These are phyloP conservation scores for Antitrichia curtipendula DNA, from an alignment of 225 moss, liverwort and hornwort species.

Conservation along the genomic window DNA sequence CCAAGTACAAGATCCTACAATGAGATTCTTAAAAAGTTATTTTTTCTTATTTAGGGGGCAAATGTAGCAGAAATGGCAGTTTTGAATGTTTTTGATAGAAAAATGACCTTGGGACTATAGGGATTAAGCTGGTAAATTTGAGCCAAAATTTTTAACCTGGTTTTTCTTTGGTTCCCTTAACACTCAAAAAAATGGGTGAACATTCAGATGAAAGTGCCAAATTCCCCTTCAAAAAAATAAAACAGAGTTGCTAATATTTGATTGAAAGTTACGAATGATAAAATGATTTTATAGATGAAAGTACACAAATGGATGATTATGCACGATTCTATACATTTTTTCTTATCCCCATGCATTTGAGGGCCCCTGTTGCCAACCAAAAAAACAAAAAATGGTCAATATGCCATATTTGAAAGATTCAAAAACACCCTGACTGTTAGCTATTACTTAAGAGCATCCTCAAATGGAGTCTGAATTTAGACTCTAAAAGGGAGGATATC, in stretches of 20 bases:
- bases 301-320: not conserved
- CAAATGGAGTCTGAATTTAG: not conserved
- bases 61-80: too few species aligned
- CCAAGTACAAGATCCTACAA: too few species aligned
- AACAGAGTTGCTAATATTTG: not conserved
- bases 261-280: too few species aligned
- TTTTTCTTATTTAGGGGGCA: too few species aligned
- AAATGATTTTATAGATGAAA: not conserved
- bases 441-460: accelerated
- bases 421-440: not conserved
- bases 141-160: accelerated
- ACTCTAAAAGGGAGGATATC: accelerated
- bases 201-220: not conserved
- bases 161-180: accelerated
- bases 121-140: accelerated
- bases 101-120: too few species aligned
- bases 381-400: not conserved
- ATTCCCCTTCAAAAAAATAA: not conserved
- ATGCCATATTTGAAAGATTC: not conserved
- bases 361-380: accelerated
- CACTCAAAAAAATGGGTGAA: not conserved
- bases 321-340: not conserved
- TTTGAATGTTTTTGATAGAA: too few species aligned
- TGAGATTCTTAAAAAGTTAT: too few species aligned
- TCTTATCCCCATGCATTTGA: not conserved